These are phyloP conservation scores for Nymphaea thermarum DNA, from an alignment of 164 flowering plant genomes.

Conservation along the genomic window DNA sequence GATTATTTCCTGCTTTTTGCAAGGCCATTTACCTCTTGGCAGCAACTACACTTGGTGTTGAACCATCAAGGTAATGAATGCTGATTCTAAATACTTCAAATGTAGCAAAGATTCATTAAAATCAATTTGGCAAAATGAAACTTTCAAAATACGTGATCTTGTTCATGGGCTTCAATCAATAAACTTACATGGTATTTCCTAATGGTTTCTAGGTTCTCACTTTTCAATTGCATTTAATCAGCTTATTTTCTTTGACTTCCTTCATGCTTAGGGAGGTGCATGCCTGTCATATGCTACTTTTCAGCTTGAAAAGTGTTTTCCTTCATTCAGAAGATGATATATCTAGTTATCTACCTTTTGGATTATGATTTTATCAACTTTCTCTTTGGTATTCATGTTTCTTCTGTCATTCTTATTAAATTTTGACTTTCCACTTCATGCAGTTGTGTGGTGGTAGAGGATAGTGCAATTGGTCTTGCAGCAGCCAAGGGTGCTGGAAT, in stretches of 20 bases:
- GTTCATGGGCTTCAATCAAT: neutral
- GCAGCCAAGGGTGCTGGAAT: conserved; percentile 98
- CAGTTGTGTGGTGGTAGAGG: conserved; percentile 93
- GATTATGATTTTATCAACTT: no score
- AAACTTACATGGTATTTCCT: neutral
- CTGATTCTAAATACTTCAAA: no score
- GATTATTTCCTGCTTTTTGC: conserved; percentile 6
- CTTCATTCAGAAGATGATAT: no score
- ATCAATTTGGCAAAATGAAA: no score
- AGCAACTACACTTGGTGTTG: conserved; percentile 71
- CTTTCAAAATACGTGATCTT: neutral
- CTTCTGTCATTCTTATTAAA: no score
- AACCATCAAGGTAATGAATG: conserved; percentile 65
- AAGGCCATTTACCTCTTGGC: conserved; percentile 89
- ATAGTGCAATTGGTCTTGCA: conserved; percentile 90
- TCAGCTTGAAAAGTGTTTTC: no score
- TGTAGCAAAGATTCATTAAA: no score
- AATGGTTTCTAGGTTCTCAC: neutral
- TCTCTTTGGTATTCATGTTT: neutral
- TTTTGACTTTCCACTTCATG: conserved; percentile 2
- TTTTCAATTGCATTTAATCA: neutral
- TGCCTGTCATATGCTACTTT: no score
- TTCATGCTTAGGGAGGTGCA: no score
- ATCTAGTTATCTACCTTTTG: no score
- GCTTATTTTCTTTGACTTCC: no score